Evolutionary conservation across 1,284 basidiomycete species (phyloP), one percentile per base, ranked within the genome.

Genomic region (Tausonia pullulans): DNA sequence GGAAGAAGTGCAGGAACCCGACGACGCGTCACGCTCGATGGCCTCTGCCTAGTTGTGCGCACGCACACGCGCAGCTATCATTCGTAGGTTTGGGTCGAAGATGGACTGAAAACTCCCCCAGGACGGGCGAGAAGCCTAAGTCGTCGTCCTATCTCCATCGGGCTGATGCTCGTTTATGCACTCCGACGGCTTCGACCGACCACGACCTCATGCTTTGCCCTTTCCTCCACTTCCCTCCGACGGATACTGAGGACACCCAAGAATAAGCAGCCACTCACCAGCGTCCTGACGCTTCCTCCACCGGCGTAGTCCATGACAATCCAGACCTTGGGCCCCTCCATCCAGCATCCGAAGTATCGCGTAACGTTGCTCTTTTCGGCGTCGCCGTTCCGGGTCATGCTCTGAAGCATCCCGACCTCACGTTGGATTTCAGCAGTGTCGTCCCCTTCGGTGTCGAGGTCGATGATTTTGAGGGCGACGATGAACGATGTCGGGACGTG

Each of bases 281-380:
- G 80, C 0, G 92, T 92, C 58, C 91, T 82, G 9, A 98, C 90
- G 72, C 91, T 96, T 8, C 96, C 96, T 3, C 95, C 96, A 69
- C 92, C 87, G 5, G 96, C 96, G 73, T 87, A 88, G 76, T 99
- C 96, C 96, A 99, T 98, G 51, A 89, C 91, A 70, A 98, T 98
- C 93, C 96, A 99, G 5, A 98, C 88, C 60, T 90, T 88, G 41
- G 92, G 88, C 0, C 93, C 93, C 73, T 95, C 88, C 73, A 97
- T 83, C 78, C 90, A 87, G 77, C 94, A 97, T 39, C 93, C 95
- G 78, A 88, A 97, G 78, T 98, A 99, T 70, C 89, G 86, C 53
- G 92, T 96, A 69, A 98, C 86, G 73, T 98, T 98, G 63, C 88
- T 87, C 0, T 84, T 84, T 69, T 91, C 89, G 3, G 76, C 75